Evolutionary conservation across 345 rosid genomes (phyloP), one percentile per base, ranked within the genome.

Genomic region (Fremontodendron californicum): DNA sequence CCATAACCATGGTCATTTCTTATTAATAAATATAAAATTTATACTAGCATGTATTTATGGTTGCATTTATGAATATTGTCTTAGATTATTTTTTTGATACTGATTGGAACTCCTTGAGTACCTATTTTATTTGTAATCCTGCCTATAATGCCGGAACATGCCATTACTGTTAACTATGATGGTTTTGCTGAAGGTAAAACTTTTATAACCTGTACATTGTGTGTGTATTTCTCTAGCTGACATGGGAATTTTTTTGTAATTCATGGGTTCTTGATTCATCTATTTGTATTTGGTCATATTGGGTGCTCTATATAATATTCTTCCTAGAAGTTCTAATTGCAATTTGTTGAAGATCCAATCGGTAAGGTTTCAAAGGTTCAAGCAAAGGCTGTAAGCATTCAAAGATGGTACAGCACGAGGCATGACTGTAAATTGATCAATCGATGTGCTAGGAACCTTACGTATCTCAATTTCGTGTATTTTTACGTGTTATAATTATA

Each of bases 181-280:
- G 93, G 91, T 69, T 90, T 90, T 79, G 86, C 93, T 7, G 93
- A 88, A 84, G 93, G 93, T 88, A 81, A 67, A 13, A 3, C 3
- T 40, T 72, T 81, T 33, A 9, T 43, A 35, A 19, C 3, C 65
- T 15, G 0, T 29, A 61, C 39, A 13, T 33, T 33, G 3, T 45
- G 48, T 45, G 48, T 43, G 15, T 11, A 5, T 13, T 12, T 5
- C 3, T 46, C 51, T 12, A 2, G 12, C 15, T 46, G 16, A 46
- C 16, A 46, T 46, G 51, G 51, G 4, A 46, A 46, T 2, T 13
- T 46, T 46, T 46, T 3, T 0, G 6, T 11, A 1, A 11, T 46
- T 2, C 51, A 46, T 46, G 13, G 6, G 0, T 15, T 49, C 54
- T 49, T 49, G 6, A 49, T 49, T 49, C 2, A 15, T 49, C 19